A percentile compares a stretch with the other conserved stretches of the same genome.
phyloP scores from a whole-genome alignment of 768 basidiomycete species.

The Aureoboletus auriporus region DNA sequence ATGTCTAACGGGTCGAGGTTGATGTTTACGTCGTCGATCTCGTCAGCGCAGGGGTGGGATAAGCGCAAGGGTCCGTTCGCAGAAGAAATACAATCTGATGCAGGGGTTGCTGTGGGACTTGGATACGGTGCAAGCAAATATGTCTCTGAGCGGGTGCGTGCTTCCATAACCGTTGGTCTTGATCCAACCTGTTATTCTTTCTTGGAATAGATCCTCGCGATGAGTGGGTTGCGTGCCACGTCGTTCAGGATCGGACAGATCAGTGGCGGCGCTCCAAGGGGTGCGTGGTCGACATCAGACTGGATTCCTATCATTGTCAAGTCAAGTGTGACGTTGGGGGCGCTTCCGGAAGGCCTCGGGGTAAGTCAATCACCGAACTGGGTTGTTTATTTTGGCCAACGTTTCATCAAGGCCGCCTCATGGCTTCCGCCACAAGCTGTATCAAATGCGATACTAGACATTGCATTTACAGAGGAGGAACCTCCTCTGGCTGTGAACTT shows the following conservation, averaged over 20 bases:
- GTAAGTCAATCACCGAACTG: slow-evolving; percentile 12
- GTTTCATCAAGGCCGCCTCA: slow-evolving; percentile 14
- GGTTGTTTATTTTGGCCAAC: neutral
- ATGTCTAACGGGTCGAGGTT: slow-evolving; percentile 30
- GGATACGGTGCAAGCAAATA: slow-evolving; percentile 32
- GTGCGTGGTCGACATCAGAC: slow-evolving; percentile 34
- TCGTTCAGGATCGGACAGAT: slow-evolving; percentile 39
- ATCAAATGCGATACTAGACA: slow-evolving; percentile 23
- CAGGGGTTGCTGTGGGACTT: slow-evolving; percentile 26
- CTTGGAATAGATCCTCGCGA: slow-evolving; percentile 24
- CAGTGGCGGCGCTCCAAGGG: slow-evolving; percentile 29
- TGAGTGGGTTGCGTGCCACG: slow-evolving; percentile 29
- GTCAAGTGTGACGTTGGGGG: slow-evolving; percentile 29
- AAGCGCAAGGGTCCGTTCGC: slow-evolving; percentile 20
- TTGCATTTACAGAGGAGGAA: slow-evolving; percentile 21
- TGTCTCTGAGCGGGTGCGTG: slow-evolving; percentile 30
- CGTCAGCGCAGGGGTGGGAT: slow-evolving; percentile 23
- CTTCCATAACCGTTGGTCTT: slow-evolving; percentile 1
- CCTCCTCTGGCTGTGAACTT: slow-evolving; percentile 26
- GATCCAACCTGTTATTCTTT: neutral
- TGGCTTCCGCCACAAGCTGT: slow-evolving; percentile 32
- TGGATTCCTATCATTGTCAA: slow-evolving; percentile 37
- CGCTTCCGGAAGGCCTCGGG: slow-evolving; percentile 27
- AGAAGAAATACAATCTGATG: slow-evolving; percentile 28
- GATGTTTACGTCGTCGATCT: slow-evolving; percentile 39